Conservation (phyloP, 2,329 filamentous ascomycete genomes). For the Paecilomyces sp. region DNA sequence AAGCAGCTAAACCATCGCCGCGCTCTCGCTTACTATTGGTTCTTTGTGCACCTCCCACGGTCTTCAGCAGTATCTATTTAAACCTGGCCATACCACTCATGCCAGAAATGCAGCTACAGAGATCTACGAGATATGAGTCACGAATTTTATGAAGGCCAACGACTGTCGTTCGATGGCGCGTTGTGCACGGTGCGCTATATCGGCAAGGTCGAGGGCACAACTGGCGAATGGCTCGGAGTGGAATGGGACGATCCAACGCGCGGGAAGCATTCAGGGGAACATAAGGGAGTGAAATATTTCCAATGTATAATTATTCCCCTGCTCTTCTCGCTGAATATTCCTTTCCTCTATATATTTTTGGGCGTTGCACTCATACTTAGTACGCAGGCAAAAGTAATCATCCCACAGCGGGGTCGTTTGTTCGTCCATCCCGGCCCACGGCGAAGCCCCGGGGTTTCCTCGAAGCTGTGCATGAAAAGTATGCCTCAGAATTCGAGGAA, state of each 20-base stretch:
- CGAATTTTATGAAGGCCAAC: constrained; percentile 55
- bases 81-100: background rate
- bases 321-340: constrained; percentile 6
- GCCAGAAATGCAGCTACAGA: background rate
- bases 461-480: constrained; percentile 74
- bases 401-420: constrained; percentile 73
- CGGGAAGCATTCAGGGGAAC: constrained; percentile 84
- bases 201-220: constrained; percentile 67
- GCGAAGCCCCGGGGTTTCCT: constrained; percentile 68
- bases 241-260: constrained; percentile 88
- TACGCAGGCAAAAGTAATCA: constrained; percentile 52
- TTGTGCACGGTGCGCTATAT: constrained; percentile 80
- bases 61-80: background rate
- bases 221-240: constrained; percentile 80
- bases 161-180: constrained; percentile 69
- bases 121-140: constrained; percentile 18
- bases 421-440: constrained; percentile 65
- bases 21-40: background rate
- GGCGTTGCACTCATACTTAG: constrained; percentile 10
- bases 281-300: constrained; percentile 76
- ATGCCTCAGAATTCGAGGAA: constrained; percentile 55
- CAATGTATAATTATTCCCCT: constrained; percentile 49
- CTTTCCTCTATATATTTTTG: background rate
- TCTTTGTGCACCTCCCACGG: background rate
- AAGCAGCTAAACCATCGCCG: constrained; percentile 8